Base-by-base conservation (phyloP, 768 basidiomycete genomes). In the Pholiota conissans region DNA sequence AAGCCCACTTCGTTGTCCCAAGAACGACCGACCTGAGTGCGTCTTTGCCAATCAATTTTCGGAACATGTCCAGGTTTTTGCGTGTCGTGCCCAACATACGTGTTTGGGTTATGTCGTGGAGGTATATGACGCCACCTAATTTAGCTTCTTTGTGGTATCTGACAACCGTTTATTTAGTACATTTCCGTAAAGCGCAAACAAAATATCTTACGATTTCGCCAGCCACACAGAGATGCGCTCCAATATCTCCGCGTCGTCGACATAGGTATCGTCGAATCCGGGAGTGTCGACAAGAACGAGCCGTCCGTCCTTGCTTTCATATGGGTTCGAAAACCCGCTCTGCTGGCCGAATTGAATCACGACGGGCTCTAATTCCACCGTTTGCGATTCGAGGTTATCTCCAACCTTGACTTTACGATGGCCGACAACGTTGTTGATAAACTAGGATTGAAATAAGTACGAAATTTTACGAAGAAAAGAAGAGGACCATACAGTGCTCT, bases 101-200 rank as follows among this genome's bases (percentile, higher is more conserved):
- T 20, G 49, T 50, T 32, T 52, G 51, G 2, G 34, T 24, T 37
- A 52, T 52, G 6, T 52, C 35, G 35, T 52, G 51, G 26, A 52
- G 51, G 14, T 52, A 52, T 37, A 39, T 45, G n/a, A 45, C 26
- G 4, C 51, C 51, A 9, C 20, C 51, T 10, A 52, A n/a, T 28
- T 52, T 52, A 34, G 27, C 39, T 11, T 39, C 18, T 11, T 27
- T n/a, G 51, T 20, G 5, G 13, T 45, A 45, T 45, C 42, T 45
- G 9, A 4, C 22, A 45, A 32, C 24, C 11, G 42, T 9, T n/a
- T n/a, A 18, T 4, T 45, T 7, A 45, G 22, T 8, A 9, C 11
- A 24, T 45, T 45, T 24, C 6, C 7, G n/a, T 10, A 4, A 45
- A 26, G 18, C 6, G 9, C 0, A 2, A 22, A 4, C 2, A 1